A percentile compares a stretch with the other conserved stretches of the same genome.
These are phyloP conservation scores for Clavispora santaluciae DNA, from an alignment of 805 yeast species.

Conservation along the genomic window DNA sequence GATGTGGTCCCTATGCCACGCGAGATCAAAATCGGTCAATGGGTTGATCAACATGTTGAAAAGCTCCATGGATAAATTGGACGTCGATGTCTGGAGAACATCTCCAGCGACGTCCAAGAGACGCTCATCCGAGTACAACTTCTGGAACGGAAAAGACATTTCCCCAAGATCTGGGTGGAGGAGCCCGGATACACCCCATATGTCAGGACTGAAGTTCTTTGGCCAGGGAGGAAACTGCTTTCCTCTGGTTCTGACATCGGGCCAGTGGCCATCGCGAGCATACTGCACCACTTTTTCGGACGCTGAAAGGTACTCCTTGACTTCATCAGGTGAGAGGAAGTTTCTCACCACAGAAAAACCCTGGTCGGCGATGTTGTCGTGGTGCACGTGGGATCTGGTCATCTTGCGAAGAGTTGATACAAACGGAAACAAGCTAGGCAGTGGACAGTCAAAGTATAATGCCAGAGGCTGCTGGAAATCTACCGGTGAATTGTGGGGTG, in stretches of 20 bases:
- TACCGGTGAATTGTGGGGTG: too few species aligned
- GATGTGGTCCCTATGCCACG: conserved; percentile 51
- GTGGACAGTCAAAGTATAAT: too few species aligned
- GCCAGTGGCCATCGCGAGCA: conserved; percentile 47
- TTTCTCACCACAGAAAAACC: conserved; percentile 37
- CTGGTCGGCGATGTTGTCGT: conserved; percentile 30
- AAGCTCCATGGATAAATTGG: conserved; percentile 42
- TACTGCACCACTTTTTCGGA: conserved; percentile 33
- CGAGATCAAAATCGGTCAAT: conserved; percentile 46
- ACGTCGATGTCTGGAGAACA: conserved; percentile 35
- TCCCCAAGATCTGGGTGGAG: conserved; percentile 43
- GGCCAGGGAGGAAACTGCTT: conserved; percentile 61
- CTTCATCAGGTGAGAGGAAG: conserved; percentile 39
- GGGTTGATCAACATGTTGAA: conserved; percentile 52
- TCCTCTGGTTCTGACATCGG: conserved; percentile 44
- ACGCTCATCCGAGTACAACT: conserved; percentile 35
- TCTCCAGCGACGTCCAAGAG: conserved; percentile 38
- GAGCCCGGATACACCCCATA: conserved; percentile 49
- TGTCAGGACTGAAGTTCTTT: conserved; percentile 43
- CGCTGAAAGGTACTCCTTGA: conserved; percentile 30
- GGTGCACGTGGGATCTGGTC: conserved; percentile 21
- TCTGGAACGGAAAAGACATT: conserved; percentile 33
- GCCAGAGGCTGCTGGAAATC: too few species aligned
- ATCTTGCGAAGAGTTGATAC: not conserved
- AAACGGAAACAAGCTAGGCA: too few species aligned